phyloP scores from a whole-genome alignment of 2,329 filamentous ascomycete species.

The Aspergillus sp. region DNA sequence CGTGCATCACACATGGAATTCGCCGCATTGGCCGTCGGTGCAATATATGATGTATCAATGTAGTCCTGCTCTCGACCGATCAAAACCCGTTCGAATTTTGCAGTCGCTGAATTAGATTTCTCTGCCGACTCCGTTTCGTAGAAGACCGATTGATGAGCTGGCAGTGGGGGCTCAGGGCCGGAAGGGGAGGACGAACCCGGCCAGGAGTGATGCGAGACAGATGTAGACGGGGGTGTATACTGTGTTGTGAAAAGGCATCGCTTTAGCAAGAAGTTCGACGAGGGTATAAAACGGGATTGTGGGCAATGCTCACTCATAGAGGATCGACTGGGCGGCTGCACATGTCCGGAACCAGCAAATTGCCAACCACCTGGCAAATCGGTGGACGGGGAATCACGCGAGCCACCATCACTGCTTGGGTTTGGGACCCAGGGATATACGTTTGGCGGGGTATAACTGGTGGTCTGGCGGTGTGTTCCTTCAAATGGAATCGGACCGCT shows the following conservation, averaged over 20 bases:
- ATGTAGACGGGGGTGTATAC: constrained; percentile 54
- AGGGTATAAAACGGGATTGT: constrained; percentile 10
- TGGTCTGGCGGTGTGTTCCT: constrained; percentile 47
- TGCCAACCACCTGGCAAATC: constrained; percentile 76
- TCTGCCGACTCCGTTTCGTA: background rate
- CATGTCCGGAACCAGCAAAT: constrained; percentile 75
- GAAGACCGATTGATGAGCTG: constrained; percentile 10
- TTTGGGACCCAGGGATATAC: constrained; percentile 68
- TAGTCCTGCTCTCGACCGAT: background rate
- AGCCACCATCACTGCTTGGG: constrained; percentile 45
- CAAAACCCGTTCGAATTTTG: background rate
- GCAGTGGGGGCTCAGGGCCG: constrained; percentile 41
- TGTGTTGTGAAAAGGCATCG: constrained; percentile 11
- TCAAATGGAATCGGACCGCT: constrained; percentile 67
- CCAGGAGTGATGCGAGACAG: constrained; percentile 46
- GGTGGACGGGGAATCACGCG: constrained; percentile 43
- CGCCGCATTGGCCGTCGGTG: constrained; percentile 22
- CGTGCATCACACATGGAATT: constrained; percentile 13
- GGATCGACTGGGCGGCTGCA: constrained; percentile 69
- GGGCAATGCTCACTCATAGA: constrained; percentile 61
- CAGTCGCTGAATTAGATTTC: background rate
- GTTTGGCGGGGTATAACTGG: constrained; percentile 56
- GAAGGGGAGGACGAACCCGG: constrained; percentile 47
- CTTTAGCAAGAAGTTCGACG: constrained; percentile 27
- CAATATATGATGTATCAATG: constrained; percentile 10